Conservation (phyloP, 2,329 filamentous ascomycete genomes). For the Aspergillus hiratsukae region DNA sequence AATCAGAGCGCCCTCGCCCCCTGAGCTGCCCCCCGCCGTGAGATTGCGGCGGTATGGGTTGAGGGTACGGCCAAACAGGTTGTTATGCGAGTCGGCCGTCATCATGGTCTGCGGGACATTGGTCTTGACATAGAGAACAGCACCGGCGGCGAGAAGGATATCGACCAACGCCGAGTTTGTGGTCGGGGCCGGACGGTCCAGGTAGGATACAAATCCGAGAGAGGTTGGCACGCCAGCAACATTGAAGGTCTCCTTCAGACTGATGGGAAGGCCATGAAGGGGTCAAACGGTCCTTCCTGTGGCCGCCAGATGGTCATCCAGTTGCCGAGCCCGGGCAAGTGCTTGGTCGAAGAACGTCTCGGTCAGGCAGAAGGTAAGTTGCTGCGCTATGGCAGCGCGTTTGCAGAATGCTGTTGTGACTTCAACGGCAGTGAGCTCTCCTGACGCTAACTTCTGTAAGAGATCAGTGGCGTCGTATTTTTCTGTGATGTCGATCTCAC, state of each 20-base stretch:
- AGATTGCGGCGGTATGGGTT: constrained; percentile 58
- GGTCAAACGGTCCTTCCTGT: constrained; percentile 50
- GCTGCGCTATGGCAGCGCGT: constrained; percentile 36
- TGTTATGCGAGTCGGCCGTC: constrained; percentile 49
- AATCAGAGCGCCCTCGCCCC: constrained; percentile 60
- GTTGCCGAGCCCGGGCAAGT: constrained; percentile 42
- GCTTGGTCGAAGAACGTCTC: constrained; percentile 53
- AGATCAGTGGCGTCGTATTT: background rate
- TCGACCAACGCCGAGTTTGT: constrained; percentile 53
- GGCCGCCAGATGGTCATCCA: constrained; percentile 43
- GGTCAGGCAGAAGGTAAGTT: constrained; percentile 46
- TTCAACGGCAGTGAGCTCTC: constrained; percentile 36
- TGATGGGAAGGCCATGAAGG: constrained; percentile 59
- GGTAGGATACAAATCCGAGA: constrained; percentile 56
- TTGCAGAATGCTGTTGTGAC: constrained; percentile 44
- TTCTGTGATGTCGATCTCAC: background rate
- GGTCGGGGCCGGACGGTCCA: constrained; percentile 51
- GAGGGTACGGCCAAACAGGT: constrained; percentile 56
- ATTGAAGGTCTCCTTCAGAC: constrained; percentile 46
- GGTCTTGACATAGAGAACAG: constrained; percentile 64
- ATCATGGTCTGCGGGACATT: constrained; percentile 57
- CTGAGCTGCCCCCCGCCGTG: constrained; percentile 60
- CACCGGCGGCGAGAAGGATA: constrained; percentile 55
- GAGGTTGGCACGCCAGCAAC: constrained; percentile 50
- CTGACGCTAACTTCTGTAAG: constrained; percentile 26